phyloP scores from a whole-genome alignment of 257 asterid species.

The Nicotiana noctiflora region DNA sequence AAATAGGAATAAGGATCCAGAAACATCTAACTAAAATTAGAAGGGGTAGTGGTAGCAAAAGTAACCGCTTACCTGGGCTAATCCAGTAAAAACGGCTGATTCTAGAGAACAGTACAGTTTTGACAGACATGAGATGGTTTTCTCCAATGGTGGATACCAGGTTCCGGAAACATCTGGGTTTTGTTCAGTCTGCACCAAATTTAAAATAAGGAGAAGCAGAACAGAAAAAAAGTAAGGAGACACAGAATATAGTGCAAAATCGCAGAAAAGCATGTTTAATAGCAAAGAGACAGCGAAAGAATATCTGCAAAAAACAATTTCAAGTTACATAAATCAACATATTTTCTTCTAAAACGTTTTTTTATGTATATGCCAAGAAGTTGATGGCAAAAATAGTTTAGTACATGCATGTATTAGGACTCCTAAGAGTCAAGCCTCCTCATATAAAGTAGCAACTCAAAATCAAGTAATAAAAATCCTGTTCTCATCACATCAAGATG shows the following conservation, averaged over 20 bases:
- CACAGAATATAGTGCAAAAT: not conserved
- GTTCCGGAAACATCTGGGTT: slow-evolving; percentile 59
- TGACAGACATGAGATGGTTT: slow-evolving; percentile 89
- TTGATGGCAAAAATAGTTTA: not conserved
- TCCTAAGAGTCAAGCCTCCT: not conserved
- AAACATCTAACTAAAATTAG: not conserved
- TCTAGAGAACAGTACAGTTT: slow-evolving; percentile 84
- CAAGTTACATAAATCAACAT: not conserved
- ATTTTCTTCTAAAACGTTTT: not conserved
- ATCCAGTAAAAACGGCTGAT: slow-evolving; percentile 84
- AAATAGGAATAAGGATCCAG: slow-evolving; percentile 15
- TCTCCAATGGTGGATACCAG: slow-evolving; percentile 98
- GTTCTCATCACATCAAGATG: not conserved
- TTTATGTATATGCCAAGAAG: not conserved
- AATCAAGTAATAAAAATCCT: too few species aligned
- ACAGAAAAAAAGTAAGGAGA: not conserved
- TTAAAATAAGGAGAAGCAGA: not conserved
- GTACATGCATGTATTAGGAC: not conserved
- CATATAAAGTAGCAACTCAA: too few species aligned
- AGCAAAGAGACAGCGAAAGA: not conserved
- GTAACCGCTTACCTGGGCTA: slow-evolving; percentile 72
- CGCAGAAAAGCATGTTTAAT: not conserved
- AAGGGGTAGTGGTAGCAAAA: slow-evolving; percentile 14
- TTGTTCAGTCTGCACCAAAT: slow-evolving; percentile 55
- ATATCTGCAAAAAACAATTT: slow-evolving; percentile 2